These are phyloP conservation scores for Cercospora zeae-maydis DNA, from an alignment of 2,329 filamentous ascomycete species.

Conservation along the genomic window DNA sequence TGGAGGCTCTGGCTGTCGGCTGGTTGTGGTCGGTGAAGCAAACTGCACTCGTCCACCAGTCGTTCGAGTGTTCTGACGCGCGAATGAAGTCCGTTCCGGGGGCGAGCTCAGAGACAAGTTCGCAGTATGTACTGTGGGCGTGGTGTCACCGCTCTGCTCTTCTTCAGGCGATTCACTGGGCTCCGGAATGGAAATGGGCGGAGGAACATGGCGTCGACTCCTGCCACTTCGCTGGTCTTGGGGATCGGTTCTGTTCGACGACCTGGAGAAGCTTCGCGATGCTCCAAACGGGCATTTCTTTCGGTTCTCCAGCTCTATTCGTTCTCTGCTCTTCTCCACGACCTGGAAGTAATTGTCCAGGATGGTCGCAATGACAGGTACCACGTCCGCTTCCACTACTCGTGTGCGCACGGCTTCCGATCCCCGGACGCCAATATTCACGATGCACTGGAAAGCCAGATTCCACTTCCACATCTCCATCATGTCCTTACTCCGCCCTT, in stretches of 20 bases:
- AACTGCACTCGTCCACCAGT: slow-evolving; percentile 38
- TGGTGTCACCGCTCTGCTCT: slow-evolving; percentile 56
- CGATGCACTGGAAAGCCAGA: slow-evolving; percentile 95
- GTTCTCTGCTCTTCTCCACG: slow-evolving; percentile 84
- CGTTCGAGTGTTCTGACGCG: slow-evolving; percentile 51
- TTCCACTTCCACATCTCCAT: slow-evolving; percentile 99
- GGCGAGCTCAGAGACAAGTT: slow-evolving; percentile 65
- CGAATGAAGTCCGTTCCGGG: slow-evolving; percentile 65
- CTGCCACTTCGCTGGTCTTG: slow-evolving; percentile 44
- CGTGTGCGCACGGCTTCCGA: slow-evolving; percentile 91
- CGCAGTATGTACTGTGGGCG: slow-evolving; percentile 53
- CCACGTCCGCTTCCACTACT: slow-evolving; percentile 98
- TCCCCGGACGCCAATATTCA: slow-evolving; percentile 95
- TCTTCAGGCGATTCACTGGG: slow-evolving; percentile 48
- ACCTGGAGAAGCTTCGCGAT: slow-evolving; percentile 39
- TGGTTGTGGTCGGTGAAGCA: slow-evolving; percentile 29
- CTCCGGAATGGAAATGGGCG: slow-evolving; percentile 75
- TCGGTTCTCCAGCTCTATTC: slow-evolving; percentile 75
- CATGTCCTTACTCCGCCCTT: slow-evolving; percentile 93
- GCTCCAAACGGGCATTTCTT: slow-evolving; percentile 42
- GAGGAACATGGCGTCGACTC: slow-evolving; percentile 71
- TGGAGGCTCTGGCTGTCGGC: slow-evolving; percentile 26
- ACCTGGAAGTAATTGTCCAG: slow-evolving; percentile 98
- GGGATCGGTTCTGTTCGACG: slow-evolving; percentile 32
- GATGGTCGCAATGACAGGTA: slow-evolving; percentile 96